Percentiles rank a stretch among this genome's conserved stretches.
Conservation (phyloP, 192 early-diverging fungal genomes). For the Phycomyces nitens region DNA sequence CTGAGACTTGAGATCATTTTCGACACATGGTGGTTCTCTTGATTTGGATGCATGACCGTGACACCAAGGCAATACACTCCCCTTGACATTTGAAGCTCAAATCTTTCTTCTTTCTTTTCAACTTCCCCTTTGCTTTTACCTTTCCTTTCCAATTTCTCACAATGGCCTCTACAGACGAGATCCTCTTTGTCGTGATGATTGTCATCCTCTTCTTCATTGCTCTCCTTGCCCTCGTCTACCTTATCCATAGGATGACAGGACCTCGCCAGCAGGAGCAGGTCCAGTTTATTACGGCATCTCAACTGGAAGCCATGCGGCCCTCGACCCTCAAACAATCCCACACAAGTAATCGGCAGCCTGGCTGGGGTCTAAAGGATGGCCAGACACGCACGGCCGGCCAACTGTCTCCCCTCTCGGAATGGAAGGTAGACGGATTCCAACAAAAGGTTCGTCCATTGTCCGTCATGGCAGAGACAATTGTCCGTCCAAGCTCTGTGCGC, state of each 20-base stretch:
- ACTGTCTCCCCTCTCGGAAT: neutral
- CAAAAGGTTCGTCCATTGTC: constrained; percentile 1
- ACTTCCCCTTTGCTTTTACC: neutral
- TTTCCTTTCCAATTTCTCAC: neutral
- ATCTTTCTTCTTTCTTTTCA: constrained; percentile 1
- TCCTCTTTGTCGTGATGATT: constrained; percentile 6
- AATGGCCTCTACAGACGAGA: constrained; percentile 12
- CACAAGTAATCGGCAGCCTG: neutral
- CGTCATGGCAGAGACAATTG: neutral
- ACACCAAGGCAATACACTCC: neutral
- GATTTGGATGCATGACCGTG: neutral
- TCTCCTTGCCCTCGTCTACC: neutral
- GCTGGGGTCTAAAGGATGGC: constrained; percentile 4
- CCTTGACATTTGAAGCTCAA: constrained; percentile 1
- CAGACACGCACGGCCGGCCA: neutral
- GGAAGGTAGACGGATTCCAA: constrained; percentile 11
- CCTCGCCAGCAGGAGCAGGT: constrained; percentile 1
- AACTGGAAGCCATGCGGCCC: neutral
- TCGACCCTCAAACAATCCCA: neutral
- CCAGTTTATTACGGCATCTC: neutral
- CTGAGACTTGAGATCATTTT: constrained; percentile 2
- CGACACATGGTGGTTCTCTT: neutral
- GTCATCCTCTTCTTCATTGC: constrained; percentile 4
- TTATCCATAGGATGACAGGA: neutral
- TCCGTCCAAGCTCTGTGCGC: constrained; percentile 7